Evolutionary conservation across 2,329 filamentous ascomycete genomes (phyloP).

Genomic region (Phialophora tarda): DNA sequence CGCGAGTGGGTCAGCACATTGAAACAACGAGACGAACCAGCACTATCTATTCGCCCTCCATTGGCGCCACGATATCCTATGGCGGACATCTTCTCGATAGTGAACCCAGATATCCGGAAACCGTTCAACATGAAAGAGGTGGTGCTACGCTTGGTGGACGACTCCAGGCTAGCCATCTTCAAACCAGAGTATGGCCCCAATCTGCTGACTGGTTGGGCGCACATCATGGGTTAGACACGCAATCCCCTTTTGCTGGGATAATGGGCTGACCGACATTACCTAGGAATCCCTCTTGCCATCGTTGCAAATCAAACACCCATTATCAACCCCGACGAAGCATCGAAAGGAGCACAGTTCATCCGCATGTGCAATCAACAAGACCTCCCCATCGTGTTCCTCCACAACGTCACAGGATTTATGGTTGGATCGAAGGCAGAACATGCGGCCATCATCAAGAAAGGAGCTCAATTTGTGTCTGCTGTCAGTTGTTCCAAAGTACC

Average conservation of each 20-base stretch:
- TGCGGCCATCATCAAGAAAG: slow-evolving; percentile 52
- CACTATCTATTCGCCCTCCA: slow-evolving; percentile 20
- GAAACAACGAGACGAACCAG: slow-evolving; percentile 17
- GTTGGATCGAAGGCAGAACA: slow-evolving; percentile 54
- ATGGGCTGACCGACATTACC: slow-evolving; percentile 1
- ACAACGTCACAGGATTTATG: slow-evolving; percentile 59
- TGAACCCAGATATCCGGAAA: slow-evolving; percentile 50
- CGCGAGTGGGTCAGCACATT: slow-evolving; percentile 47
- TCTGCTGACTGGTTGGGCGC: slow-evolving; percentile 49
- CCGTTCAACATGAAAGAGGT: slow-evolving; percentile 50
- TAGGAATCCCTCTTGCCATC: slow-evolving; percentile 48
- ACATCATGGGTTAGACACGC: slow-evolving; percentile 45
- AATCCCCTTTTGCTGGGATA: neutral
- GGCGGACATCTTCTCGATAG: slow-evolving; percentile 48
- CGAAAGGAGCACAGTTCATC: slow-evolving; percentile 53
- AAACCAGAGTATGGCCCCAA: slow-evolving; percentile 51
- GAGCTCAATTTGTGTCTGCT: slow-evolving; percentile 54
- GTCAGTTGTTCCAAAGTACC: slow-evolving; percentile 53
- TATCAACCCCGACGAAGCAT: slow-evolving; percentile 50
- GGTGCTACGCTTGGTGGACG: slow-evolving; percentile 51
- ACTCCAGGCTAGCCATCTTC: slow-evolving; percentile 48
- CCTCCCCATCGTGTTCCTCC: slow-evolving; percentile 53
- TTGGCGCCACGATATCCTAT: slow-evolving; percentile 44
- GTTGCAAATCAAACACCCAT: slow-evolving; percentile 51
- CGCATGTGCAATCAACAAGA: slow-evolving; percentile 53